Conservation (phyloP, 2,329 filamentous ascomycete species). For the Epichloe typhina region DNA sequence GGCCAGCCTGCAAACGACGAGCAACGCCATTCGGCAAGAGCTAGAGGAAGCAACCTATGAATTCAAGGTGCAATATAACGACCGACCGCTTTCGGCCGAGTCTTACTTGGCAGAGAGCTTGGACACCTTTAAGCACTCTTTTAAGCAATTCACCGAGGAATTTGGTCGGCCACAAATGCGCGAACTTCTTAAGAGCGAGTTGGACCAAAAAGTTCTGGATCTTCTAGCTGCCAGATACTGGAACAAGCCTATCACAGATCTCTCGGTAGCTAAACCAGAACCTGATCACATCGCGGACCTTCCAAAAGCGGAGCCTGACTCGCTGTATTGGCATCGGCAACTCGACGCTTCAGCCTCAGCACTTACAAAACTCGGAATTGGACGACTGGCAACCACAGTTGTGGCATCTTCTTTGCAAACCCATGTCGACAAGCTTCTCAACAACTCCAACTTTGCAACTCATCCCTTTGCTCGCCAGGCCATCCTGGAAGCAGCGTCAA, state of each 20-base stretch:
- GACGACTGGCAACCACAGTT: slow-evolving; percentile 80
- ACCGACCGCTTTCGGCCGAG: slow-evolving; percentile 84
- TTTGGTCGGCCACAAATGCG: slow-evolving; percentile 87
- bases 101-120: slow-evolving; percentile 92
- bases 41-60: slow-evolving; percentile 95
- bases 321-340: slow-evolving; percentile 85
- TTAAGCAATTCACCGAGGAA: slow-evolving; percentile 73
- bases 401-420: slow-evolving; percentile 78
- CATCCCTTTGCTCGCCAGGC: slow-evolving; percentile 88
- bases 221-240: slow-evolving; percentile 88
- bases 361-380: slow-evolving; percentile 87
- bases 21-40: slow-evolving; percentile 86
- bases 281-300: slow-evolving; percentile 63
- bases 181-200: slow-evolving; percentile 76
- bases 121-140: slow-evolving; percentile 94
- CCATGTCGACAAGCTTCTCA: slow-evolving; percentile 67
- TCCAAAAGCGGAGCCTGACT: slow-evolving; percentile 72
- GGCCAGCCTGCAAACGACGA: slow-evolving; percentile 74
- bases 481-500: slow-evolving; percentile 82
- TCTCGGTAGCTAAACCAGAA: slow-evolving; percentile 53
- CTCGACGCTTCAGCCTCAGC: slow-evolving; percentile 84
- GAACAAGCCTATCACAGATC: slow-evolving; percentile 87
- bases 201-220: slow-evolving; percentile 88
- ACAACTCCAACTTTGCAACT: slow-evolving; percentile 69
- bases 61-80: slow-evolving; percentile 99